Percentiles rank a stretch among this genome's conserved stretches.
phyloP scores from a whole-genome alignment of 2,329 filamentous ascomycete genomes.

The Microcyclosporella mali region DNA sequence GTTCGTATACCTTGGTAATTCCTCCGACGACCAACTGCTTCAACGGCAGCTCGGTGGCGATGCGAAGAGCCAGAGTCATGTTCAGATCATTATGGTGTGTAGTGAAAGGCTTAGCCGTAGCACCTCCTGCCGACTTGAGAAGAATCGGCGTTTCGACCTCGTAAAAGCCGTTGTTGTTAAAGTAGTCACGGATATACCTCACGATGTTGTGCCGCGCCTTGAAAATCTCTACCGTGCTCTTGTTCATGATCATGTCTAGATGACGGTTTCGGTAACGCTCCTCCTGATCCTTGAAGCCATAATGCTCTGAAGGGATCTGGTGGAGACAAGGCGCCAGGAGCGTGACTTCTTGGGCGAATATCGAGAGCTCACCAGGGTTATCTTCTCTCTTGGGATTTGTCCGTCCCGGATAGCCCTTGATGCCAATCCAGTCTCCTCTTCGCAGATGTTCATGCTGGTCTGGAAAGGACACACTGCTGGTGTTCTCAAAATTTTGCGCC shows the following conservation, averaged over 20 bases:
- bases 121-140: constrained; percentile 90
- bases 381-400: constrained; percentile 80
- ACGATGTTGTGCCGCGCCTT: constrained; percentile 82
- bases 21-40: constrained; percentile 96
- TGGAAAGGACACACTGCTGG: constrained; percentile 65
- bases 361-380: constrained; percentile 71
- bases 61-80: constrained; percentile 90
- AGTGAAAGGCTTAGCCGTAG: constrained; percentile 88
- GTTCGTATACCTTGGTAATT: constrained; percentile 88
- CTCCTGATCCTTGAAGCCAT: constrained; percentile 92
- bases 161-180: constrained; percentile 77
- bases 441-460: constrained; percentile 85
- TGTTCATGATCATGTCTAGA: constrained; percentile 96
- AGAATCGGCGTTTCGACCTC: constrained; percentile 98
- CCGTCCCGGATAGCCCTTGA: constrained; percentile 74
- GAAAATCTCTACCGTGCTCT: constrained; percentile 74
- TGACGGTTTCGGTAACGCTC: constrained; percentile 89
- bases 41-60: constrained; percentile 91
- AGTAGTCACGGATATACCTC: constrained; percentile 79
- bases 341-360: constrained; percentile 81
- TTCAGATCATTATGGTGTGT: constrained; percentile 95
- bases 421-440: constrained; percentile 86
- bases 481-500: constrained; percentile 76
- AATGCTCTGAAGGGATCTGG: constrained; percentile 82
- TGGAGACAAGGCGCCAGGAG: constrained; percentile 88